phyloP scores from a whole-genome alignment of 306 rosid genomes.

The Psophocarpus tetragonolobus region DNA sequence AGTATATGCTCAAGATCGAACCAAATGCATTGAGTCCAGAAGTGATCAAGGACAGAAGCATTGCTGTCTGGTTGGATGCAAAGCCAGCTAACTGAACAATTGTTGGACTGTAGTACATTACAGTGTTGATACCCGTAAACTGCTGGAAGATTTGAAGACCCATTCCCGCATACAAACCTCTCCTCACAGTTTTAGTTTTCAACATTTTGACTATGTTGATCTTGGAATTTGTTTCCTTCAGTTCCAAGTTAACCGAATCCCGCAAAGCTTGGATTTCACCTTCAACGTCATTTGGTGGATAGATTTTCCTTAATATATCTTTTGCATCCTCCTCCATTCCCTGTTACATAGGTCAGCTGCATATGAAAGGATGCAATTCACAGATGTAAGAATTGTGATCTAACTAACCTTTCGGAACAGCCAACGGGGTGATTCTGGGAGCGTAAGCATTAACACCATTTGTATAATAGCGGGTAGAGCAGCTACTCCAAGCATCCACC shows the following conservation, averaged over 20 bases:
- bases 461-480: constrained; percentile 59
- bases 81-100: constrained; percentile 60
- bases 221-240: constrained; percentile 17
- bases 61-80: constrained; percentile 62
- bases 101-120: constrained; percentile 71
- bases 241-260: constrained; percentile 52
- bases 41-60: constrained; percentile 58
- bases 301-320: constrained; percentile 46
- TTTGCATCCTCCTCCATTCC: constrained; percentile 56
- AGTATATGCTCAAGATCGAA: constrained; percentile 61
- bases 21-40: constrained; percentile 61
- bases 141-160: constrained; percentile 70
- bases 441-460: constrained; percentile 44
- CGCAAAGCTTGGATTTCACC: constrained; percentile 41
- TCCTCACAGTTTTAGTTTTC: constrained; percentile 53
- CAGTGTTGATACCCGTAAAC: constrained; percentile 64
- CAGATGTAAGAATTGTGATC: not conserved
- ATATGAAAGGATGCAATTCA: not conserved
- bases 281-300: constrained; percentile 46
- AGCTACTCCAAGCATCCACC: constrained; percentile 82
- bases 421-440: constrained; percentile 80
- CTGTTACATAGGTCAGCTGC: constrained; percentile 19
- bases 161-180: constrained; percentile 58
- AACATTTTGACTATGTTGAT: constrained; percentile 31
- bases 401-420: constrained; percentile 54